phyloP scores from a whole-genome alignment of 352 stramenopile species.

The Globisporangium paddicum region DNA sequence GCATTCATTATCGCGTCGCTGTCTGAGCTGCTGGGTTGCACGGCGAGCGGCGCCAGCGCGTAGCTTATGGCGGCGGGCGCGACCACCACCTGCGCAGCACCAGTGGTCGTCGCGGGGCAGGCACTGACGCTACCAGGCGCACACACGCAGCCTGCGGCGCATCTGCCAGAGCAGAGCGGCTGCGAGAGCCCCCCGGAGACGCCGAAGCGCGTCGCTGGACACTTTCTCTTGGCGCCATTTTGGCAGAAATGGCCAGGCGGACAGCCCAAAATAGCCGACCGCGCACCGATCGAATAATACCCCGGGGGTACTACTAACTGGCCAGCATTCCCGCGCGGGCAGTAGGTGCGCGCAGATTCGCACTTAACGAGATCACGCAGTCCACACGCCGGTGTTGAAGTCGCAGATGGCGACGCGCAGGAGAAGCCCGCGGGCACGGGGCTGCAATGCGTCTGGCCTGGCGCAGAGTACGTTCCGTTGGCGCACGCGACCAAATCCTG shows the following conservation, averaged over 20 bases:
- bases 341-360: slow-evolving; percentile 36
- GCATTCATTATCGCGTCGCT: background rate
- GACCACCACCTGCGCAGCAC: slow-evolving; percentile 22
- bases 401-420: slow-evolving; percentile 15
- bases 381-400: slow-evolving; percentile 18
- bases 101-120: slow-evolving; percentile 27
- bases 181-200: slow-evolving; percentile 25
- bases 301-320: slow-evolving; percentile 33
- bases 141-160: slow-evolving; percentile 41
- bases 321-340: slow-evolving; percentile 31
- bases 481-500: slow-evolving; percentile 30
- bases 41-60: slow-evolving; percentile 20
- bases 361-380: slow-evolving; percentile 35
- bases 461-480: slow-evolving; percentile 52
- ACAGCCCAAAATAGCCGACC: slow-evolving; percentile 32
- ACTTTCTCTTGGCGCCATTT: slow-evolving; percentile 27
- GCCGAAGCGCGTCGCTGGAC: slow-evolving; percentile 43
- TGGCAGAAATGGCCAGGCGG: slow-evolving; percentile 50
- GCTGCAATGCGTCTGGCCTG: slow-evolving; percentile 39
- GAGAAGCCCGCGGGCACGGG: slow-evolving; percentile 38
- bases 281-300: slow-evolving; percentile 41
- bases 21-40: slow-evolving; percentile 17
- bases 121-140: slow-evolving; percentile 38
- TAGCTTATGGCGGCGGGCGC: slow-evolving; percentile 30
- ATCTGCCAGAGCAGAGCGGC: slow-evolving; percentile 42